These are phyloP conservation scores for Capsicum pubescens DNA, from an alignment of 257 asterid genomes.

Conservation along the genomic window DNA sequence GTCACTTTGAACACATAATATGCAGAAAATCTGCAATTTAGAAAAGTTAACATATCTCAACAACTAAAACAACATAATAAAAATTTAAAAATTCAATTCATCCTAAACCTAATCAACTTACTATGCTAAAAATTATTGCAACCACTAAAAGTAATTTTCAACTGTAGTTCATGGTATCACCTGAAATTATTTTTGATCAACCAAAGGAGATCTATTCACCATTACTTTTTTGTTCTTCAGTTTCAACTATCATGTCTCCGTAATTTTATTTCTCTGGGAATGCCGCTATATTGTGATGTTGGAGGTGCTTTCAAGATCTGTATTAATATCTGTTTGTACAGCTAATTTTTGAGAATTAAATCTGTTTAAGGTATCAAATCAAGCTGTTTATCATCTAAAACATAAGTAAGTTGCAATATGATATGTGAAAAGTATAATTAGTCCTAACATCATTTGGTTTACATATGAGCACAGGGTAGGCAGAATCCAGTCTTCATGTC, in stretches of 20 bases:
- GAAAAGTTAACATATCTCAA: too few species aligned
- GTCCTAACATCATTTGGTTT: constrained; percentile 30
- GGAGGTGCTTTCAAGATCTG: constrained; percentile 1
- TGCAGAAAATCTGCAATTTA: too few species aligned
- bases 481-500: constrained; percentile 48
- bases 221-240: constrained; percentile 8
- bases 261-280: background rate
- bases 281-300: background rate
- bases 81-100: too few species aligned
- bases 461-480: constrained; percentile 54
- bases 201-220: constrained; percentile 4
- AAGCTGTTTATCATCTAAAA: constrained; percentile 5
- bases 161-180: background rate
- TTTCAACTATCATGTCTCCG: constrained; percentile 11
- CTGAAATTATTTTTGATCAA: constrained; percentile 32
- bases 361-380: background rate
- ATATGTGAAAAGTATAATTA: constrained; percentile 15
- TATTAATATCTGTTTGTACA: constrained; percentile 20
- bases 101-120: too few species aligned
- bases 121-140: too few species aligned
- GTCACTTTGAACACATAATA: too few species aligned
- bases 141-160: too few species aligned
- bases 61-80: too few species aligned
- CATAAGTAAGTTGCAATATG: constrained; percentile 3
- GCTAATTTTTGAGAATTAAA: background rate